These are phyloP conservation scores for Acanthamoeba lenticulata DNA, from an alignment of 208 protist species.

Conservation along the genomic window DNA sequence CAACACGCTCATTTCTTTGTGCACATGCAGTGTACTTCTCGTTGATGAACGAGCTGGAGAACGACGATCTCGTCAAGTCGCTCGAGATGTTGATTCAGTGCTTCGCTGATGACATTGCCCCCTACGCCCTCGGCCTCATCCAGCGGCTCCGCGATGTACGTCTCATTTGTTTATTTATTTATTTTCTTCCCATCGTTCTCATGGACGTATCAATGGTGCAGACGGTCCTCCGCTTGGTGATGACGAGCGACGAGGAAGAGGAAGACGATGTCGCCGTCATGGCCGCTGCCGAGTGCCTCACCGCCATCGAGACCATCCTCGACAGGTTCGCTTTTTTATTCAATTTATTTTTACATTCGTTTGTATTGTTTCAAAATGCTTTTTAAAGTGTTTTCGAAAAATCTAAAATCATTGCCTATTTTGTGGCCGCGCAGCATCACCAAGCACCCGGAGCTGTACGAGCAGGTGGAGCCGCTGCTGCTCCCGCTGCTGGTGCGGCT, in stretches of 20 bases:
- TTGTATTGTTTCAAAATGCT: neutral
- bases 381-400: too few species aligned
- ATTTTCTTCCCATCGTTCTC: neutral
- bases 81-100: constrained; percentile 9
- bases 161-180: neutral
- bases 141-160: neutral
- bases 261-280: constrained; percentile 12
- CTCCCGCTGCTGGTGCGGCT: constrained; percentile 2
- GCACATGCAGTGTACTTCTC: constrained; percentile 14
- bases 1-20: too few species aligned
- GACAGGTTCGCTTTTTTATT: constrained; percentile 5
- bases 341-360: too few species aligned
- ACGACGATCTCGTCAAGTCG: constrained; percentile 58
- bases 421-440: neutral
- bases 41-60: constrained; percentile 43
- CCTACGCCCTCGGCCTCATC: neutral
- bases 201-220: neutral
- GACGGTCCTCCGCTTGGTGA: neutral
- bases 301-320: constrained; percentile 36
- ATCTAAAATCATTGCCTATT: too few species aligned
- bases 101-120: neutral
- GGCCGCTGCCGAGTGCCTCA: constrained; percentile 41
- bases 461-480: constrained; percentile 4
- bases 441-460: neutral
- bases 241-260: neutral